A percentile compares a stretch with the other conserved stretches of the same genome.
Evolutionary conservation across 2,329 filamentous ascomycete species (phyloP).

Genomic region (Trichoderma cornu-damae): DNA sequence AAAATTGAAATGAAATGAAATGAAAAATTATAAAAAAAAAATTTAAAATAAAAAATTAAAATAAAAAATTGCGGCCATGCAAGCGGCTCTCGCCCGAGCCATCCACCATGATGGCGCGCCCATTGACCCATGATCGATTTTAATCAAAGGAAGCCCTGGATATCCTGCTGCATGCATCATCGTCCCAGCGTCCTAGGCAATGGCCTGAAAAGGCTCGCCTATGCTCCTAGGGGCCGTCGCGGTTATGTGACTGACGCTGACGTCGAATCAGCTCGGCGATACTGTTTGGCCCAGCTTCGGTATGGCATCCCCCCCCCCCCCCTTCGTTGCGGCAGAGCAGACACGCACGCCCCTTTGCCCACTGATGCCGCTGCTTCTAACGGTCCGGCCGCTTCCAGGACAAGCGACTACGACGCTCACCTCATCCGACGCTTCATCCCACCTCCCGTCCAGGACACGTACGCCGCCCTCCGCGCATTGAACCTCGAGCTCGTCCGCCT

Average conservation of each 20-base stretch:
- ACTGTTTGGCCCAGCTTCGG: conserved; percentile 51
- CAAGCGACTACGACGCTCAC: conserved; percentile 86
- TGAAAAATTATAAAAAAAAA: too few relatives aligned
- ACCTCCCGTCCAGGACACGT: conserved; percentile 67
- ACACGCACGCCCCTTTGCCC: background rate
- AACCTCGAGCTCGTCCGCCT: conserved; percentile 90
- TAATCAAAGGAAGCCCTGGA: background rate
- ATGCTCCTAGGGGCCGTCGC: conserved; percentile 27
- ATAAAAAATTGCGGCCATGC: conserved; percentile 7
- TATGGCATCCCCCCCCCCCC: conserved; percentile 26
- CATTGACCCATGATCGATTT: conserved; percentile 1
- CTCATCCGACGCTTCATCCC: conserved; percentile 83
- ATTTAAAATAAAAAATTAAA: too few relatives aligned
- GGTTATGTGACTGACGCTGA: conserved; percentile 47
- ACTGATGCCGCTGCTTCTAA: background rate
- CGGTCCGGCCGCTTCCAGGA: conserved; percentile 40
- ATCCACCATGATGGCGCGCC: conserved; percentile 11
- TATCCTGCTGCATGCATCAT: conserved; percentile 36
- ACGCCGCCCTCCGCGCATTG: conserved; percentile 84
- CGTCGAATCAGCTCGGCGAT: conserved; percentile 48
- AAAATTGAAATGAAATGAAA: too few relatives aligned
- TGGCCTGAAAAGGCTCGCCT: conserved; percentile 36
- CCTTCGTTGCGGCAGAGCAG: background rate
- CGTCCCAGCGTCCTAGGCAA: conserved; percentile 34
- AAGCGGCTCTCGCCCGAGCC: conserved; percentile 7